Base-by-base conservation (phyloP, 164 flowering plant genomes). In the Cinnamomum micranthum region DNA sequence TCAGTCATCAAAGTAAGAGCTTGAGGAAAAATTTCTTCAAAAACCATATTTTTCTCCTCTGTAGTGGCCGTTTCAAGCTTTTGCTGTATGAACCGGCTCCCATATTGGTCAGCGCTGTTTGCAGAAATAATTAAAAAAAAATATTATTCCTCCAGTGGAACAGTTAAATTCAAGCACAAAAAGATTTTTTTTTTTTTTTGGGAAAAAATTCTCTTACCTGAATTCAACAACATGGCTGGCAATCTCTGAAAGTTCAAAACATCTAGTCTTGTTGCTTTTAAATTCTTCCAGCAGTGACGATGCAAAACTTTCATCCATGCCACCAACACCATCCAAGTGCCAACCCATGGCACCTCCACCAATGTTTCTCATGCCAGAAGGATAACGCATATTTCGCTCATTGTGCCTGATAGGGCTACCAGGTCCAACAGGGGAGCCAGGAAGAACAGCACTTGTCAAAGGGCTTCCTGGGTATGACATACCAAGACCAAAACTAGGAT, bases 61-160 rank as follows among this genome's bases (percentile, higher is more conserved):
- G 76, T 33, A 3, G 93, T 88, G 60, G 97, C 97, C n/a, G 91
- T 92, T 84, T 96, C 99, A 58, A 96, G 95, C 76, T 96, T 94
- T 80, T 96, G 99, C 76, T 96, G 99, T 73, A 96, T 96, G 77
- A 96, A 96, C 3, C 99, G 89, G 78, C 99, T 96, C 65, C 99
- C 99, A 80, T 90, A 92, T 77, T 96, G 99, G 82, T 96, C 99
- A 25, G 97, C 86, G 82, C 98, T 94, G 90, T 75, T 71, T 74
- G 79, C 24, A 78, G 13, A 75, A 78, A 50, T 70, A 73, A 24
- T 50, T 50, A 50, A 51, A 68, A 23, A 19, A 55, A 51, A 2
- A 6, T 65, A 75, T 73, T 33, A 71, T 23, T 2, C 25, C 41
- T 20, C 24, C 73, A 66, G 6, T 22, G 47, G 69, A 70, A 50